Conservation (phyloP, 2,329 filamentous ascomycete genomes). For the Hyphodiscus sp. region DNA sequence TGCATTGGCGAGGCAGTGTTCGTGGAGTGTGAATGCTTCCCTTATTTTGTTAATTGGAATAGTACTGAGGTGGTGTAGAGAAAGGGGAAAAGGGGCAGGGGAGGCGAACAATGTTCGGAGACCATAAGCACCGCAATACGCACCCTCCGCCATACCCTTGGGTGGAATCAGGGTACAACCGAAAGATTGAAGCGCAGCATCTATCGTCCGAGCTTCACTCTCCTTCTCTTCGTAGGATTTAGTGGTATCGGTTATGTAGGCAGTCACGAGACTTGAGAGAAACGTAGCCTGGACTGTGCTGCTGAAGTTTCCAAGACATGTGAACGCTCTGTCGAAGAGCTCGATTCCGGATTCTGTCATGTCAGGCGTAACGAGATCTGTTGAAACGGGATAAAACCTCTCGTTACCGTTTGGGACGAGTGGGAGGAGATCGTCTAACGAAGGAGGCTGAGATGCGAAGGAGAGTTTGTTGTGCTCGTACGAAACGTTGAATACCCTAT, state of each 20-base stretch:
- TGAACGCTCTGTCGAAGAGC: constrained; percentile 3
- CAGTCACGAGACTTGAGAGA: constrained; percentile 7
- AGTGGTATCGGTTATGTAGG: constrained; percentile 6
- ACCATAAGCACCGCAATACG: constrained; percentile 12
- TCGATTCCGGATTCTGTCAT: neutral
- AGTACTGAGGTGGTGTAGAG: no score
- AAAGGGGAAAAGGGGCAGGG: neutral
- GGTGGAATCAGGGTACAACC: constrained; percentile 9
- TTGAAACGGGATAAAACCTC: constrained; percentile 1
- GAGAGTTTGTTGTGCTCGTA: constrained; percentile 10
- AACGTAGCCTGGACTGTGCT: constrained; percentile 11
- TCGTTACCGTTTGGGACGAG: constrained; percentile 1
- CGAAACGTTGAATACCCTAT: constrained; percentile 10
- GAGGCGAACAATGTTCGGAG: constrained; percentile 4
- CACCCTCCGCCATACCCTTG: constrained; percentile 8
- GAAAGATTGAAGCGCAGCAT: constrained; percentile 12
- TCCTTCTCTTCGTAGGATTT: neutral
- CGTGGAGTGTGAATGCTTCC: neutral
- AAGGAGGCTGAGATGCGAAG: constrained; percentile 9
- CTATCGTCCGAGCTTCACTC: constrained; percentile 6
- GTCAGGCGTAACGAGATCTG: constrained; percentile 13
- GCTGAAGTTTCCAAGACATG: constrained; percentile 8
- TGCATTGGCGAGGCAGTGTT: constrained; percentile 4
- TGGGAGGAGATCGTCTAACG: constrained; percentile 11
- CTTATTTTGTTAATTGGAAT: neutral